A percentile compares a stretch with the other conserved stretches of the same genome.
These are phyloP conservation scores for Phascolomyces articulosus DNA, from an alignment of 371 early-diverging fungal species.

Conservation along the genomic window DNA sequence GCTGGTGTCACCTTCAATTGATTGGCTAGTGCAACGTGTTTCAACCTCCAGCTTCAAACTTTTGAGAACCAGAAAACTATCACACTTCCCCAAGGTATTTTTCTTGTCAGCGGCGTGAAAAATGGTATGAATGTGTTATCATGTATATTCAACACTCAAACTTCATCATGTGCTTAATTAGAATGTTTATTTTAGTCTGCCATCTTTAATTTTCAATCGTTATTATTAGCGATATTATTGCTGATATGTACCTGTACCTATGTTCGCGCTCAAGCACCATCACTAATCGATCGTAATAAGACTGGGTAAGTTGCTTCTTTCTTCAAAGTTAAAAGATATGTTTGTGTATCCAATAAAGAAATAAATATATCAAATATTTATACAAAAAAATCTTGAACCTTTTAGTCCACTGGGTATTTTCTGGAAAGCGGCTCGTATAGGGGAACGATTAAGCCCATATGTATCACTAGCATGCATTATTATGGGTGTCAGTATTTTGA, in stretches of 20 bases:
- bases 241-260: conserved; percentile 83
- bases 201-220: conserved; percentile 79
- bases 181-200: conserved; percentile 57
- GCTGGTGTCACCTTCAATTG: too few species aligned
- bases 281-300: conserved; percentile 70
- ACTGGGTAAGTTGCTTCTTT: conserved; percentile 45
- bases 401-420: conserved; percentile 78
- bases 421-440: conserved; percentile 92
- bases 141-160: neutral
- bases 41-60: neutral
- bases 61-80: too few species aligned
- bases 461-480: conserved; percentile 82
- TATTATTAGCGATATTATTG: conserved; percentile 74
- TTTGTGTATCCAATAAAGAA: neutral
- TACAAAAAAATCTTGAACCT: neutral
- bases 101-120: neutral
- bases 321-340: too few species aligned
- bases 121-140: neutral
- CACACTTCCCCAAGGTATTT: too few species aligned
- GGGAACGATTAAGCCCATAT: conserved; percentile 87
- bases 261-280: conserved; percentile 74
- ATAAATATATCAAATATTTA: neutral
- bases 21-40: conserved; percentile 2
- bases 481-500: conserved; percentile 74
- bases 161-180: neutral